Percentiles rank a stretch among this genome's conserved stretches.
These are phyloP conservation scores for Baudoinia panamericana DNA, from an alignment of 495 filamentous ascomycete genomes.

Conservation along the genomic window DNA sequence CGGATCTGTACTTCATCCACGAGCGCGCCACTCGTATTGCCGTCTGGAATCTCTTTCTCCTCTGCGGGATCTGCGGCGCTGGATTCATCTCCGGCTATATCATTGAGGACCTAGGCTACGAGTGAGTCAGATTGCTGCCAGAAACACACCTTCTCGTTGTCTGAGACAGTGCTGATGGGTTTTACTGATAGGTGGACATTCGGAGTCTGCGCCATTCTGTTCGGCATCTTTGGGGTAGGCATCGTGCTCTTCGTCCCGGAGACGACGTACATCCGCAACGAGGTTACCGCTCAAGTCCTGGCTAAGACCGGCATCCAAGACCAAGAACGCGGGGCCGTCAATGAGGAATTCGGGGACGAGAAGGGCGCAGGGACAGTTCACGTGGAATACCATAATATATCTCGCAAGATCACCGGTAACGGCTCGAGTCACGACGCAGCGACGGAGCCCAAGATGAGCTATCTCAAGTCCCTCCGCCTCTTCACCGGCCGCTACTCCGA, in stretches of 20 bases:
- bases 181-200: no score
- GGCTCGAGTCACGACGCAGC: conserved; percentile 1
- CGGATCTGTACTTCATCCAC: conserved; percentile 31
- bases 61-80: conserved; percentile 30
- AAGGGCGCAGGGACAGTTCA: conserved; percentile 14
- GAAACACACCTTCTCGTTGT: conserved; percentile 19
- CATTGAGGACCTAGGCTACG: conserved; percentile 37
- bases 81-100: conserved; percentile 28
- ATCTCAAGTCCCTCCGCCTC: conserved; percentile 22
- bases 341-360: conserved; percentile 22
- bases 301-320: conserved; percentile 19
- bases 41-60: conserved; percentile 49
- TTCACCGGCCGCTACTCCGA: conserved; percentile 33
- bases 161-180: not conserved
- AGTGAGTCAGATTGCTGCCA: conserved; percentile 13
- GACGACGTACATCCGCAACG: conserved; percentile 36
- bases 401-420: conserved; percentile 11
- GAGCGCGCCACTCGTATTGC: conserved; percentile 52
- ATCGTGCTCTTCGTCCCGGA: conserved; percentile 41
- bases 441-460: conserved; percentile 21
- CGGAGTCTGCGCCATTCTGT: conserved; percentile 39
- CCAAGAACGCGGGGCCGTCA: conserved; percentile 19
- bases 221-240: conserved; percentile 35
- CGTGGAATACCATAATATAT: conserved; percentile 3
- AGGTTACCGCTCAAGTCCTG: conserved; percentile 17